phyloP scores from a whole-genome alignment of 1,284 basidiomycete species.

The Testicularia cyperi region DNA sequence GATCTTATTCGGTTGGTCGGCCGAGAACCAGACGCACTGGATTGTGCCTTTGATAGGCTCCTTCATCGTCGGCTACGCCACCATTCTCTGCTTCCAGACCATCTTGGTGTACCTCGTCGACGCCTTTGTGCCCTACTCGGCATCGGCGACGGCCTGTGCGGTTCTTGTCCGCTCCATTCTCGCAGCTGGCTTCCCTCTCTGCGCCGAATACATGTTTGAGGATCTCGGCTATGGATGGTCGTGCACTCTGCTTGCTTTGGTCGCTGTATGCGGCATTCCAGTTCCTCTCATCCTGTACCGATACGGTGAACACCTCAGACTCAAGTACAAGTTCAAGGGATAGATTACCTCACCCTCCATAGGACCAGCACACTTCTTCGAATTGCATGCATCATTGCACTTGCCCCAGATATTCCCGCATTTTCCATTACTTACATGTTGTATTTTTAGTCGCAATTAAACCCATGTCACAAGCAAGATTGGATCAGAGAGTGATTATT shows the following conservation, averaged over 20 bases:
- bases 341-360: too few species aligned
- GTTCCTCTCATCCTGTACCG: conserved; percentile 61
- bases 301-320: conserved; percentile 60
- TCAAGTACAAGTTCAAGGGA: conserved; percentile 36
- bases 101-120: conserved; percentile 63
- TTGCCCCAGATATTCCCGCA: too few species aligned
- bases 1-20: conserved; percentile 59
- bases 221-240: conserved; percentile 62
- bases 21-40: conserved; percentile 36
- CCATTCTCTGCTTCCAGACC: conserved; percentile 62
- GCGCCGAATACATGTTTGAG: conserved; percentile 61
- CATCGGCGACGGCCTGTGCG: conserved; percentile 61
- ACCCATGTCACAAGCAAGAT: too few species aligned
- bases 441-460: too few species aligned
- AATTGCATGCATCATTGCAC: too few species aligned
- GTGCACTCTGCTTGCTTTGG: conserved; percentile 60
- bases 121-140: conserved; percentile 63
- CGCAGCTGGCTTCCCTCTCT: conserved; percentile 62
- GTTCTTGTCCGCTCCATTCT: conserved; percentile 58
- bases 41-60: conserved; percentile 43
- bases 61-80: conserved; percentile 42
- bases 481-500: too few species aligned
- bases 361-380: too few species aligned
- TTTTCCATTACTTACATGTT: too few species aligned
- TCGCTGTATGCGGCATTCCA: conserved; percentile 61